A percentile compares a stretch with the other conserved stretches of the same genome.
phyloP scores from a whole-genome alignment of 768 basidiomycete species.

The Hygrophorus pudorinus region DNA sequence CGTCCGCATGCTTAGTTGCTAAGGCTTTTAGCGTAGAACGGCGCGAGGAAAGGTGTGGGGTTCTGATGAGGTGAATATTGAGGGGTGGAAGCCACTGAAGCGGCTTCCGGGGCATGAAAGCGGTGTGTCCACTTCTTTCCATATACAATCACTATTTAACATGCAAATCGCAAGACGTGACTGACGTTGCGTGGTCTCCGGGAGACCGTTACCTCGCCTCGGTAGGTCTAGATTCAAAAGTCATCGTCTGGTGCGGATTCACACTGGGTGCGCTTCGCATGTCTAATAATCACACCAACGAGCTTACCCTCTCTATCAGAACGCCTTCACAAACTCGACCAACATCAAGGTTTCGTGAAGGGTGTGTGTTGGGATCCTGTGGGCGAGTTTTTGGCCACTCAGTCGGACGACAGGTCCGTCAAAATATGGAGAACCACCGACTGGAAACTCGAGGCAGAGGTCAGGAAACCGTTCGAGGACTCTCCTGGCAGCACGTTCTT shows the following conservation, averaged over 20 bases:
- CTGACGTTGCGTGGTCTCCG: constrained; percentile 91
- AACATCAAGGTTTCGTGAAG: constrained; percentile 95
- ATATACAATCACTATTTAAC: neutral
- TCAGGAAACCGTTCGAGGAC: constrained; percentile 85
- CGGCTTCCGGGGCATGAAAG: constrained; percentile 91
- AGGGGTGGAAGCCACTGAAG: constrained; percentile 93
- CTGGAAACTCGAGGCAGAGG: constrained; percentile 78
- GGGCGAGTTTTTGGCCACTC: constrained; percentile 94
- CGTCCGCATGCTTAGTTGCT: constrained; percentile 1
- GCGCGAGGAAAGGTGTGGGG: constrained; percentile 89
- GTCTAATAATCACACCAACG: neutral
- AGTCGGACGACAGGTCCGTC: constrained; percentile 93
- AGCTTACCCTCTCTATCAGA: constrained; percentile 34
- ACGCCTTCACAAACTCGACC: constrained; percentile 71
- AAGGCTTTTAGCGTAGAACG: constrained; percentile 31
- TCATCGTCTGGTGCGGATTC: constrained; percentile 90
- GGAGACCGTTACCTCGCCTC: constrained; percentile 89
- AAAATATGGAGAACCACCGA: constrained; percentile 95
- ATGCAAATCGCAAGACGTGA: constrained; percentile 56
- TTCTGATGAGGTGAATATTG: constrained; percentile 90
- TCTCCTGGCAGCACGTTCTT: constrained; percentile 96
- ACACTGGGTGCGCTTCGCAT: constrained; percentile 58
- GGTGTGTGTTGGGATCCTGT: constrained; percentile 99
- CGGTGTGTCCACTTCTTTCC: constrained; percentile 38
- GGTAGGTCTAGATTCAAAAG: constrained; percentile 84